phyloP scores from a whole-genome alignment of 805 yeast species.

The Candida lessepsii region DNA sequence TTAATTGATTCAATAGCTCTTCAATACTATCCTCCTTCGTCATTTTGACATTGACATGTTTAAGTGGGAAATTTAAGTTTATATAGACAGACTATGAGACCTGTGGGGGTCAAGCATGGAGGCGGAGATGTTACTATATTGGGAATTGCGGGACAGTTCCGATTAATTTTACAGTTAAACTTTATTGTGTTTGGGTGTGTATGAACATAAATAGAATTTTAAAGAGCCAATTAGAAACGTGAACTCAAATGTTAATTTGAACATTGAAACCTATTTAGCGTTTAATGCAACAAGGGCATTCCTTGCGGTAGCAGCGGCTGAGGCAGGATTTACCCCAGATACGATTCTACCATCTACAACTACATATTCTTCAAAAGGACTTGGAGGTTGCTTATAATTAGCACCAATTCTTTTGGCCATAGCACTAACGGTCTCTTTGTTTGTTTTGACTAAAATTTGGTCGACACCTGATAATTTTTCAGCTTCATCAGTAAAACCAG shows the following conservation, averaged over 20 bases:
- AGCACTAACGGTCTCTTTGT: slow-evolving; percentile 36
- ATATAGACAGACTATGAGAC: background rate
- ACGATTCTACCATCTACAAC: slow-evolving; percentile 57
- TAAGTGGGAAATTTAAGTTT: background rate
- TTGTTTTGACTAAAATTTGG: slow-evolving; percentile 19
- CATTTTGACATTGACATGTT: background rate
- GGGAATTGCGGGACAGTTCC: slow-evolving; percentile 2
- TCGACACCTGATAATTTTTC: slow-evolving; percentile 35
- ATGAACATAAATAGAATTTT: too few species aligned
- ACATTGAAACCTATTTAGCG: background rate
- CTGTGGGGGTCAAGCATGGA: slow-evolving; percentile 9
- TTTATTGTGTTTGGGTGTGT: too few species aligned
- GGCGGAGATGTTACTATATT: slow-evolving; percentile 9
- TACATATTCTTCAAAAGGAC: slow-evolving; percentile 51
- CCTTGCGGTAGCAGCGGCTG: slow-evolving; percentile 50
- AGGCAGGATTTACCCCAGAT: slow-evolving; percentile 66
- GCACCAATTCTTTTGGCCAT: slow-evolving; percentile 43
- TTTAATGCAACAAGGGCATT: slow-evolving; percentile 23
- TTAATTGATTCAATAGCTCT: slow-evolving; percentile 21
- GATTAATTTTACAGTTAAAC: background rate
- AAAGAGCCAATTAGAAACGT: too few species aligned
- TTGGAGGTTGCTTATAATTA: slow-evolving; percentile 43
- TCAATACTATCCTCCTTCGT: slow-evolving; percentile 17
- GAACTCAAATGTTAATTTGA: too few species aligned
- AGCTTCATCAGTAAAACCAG: slow-evolving; percentile 62